phyloP scores from a whole-genome alignment of 345 rosid species.

The Gossypium mustelinum region DNA sequence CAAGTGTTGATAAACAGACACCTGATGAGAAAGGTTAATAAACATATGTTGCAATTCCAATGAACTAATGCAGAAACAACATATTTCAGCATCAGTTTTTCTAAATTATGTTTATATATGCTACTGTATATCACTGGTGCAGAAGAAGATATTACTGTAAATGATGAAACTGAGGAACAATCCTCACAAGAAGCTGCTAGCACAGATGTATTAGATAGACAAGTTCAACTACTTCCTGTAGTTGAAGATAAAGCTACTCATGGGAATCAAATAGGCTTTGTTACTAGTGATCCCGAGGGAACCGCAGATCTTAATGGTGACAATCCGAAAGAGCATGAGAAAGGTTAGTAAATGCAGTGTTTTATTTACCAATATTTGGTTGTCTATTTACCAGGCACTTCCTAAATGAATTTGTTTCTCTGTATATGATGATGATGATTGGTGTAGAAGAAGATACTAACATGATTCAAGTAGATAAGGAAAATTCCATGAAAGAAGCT shows the following conservation, averaged over 20 bases:
- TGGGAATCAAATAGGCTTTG: constrained; percentile 19
- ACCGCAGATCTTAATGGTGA: constrained; percentile 12
- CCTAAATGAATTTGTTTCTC: neutral
- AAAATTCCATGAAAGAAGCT: constrained; percentile 1
- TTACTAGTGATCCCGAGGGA: constrained; percentile 12
- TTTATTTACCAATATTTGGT: neutral
- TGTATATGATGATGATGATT: constrained; percentile 7
- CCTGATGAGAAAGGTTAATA: constrained; percentile 6
- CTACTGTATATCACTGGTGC: constrained; percentile 17
- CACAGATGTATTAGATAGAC: constrained; percentile 15
- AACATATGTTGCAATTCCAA: neutral
- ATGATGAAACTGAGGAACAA: neutral
- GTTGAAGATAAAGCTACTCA: constrained; percentile 14
- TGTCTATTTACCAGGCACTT: neutral
- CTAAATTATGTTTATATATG: neutral
- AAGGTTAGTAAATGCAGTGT: neutral
- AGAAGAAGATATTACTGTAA: constrained; percentile 26
- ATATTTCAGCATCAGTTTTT: neutral
- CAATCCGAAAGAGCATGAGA: neutral
- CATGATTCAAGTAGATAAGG: neutral
- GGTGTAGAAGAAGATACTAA: constrained; percentile 30
- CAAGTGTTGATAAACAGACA: constrained; percentile 3
- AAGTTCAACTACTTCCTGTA: constrained; percentile 18
- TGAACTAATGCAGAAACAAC: neutral
- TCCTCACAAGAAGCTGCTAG: constrained; percentile 7